Percentiles rank a stretch among this genome's conserved stretches.
Conservation (phyloP, 805 yeast species). For the Candida railenensis region DNA sequence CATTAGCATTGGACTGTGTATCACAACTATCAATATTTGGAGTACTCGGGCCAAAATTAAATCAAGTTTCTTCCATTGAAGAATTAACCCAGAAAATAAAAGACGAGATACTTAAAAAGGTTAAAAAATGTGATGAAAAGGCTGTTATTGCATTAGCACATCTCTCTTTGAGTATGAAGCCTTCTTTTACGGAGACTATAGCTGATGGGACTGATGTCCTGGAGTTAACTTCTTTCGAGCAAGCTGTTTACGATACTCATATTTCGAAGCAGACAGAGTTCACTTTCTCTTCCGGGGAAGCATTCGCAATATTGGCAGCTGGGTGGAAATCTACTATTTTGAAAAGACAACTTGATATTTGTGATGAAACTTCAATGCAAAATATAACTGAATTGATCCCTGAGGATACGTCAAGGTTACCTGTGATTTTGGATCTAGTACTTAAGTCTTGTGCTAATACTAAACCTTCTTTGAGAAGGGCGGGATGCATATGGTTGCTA, state of each 20-base stretch:
- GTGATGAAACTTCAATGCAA: slow-evolving; percentile 21
- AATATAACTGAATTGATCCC: slow-evolving; percentile 14
- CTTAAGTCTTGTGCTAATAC: slow-evolving; percentile 57
- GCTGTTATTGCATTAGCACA: slow-evolving; percentile 58
- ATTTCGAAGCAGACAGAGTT: slow-evolving; percentile 71
- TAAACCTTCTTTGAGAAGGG: slow-evolving; percentile 71
- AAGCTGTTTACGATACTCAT: slow-evolving; percentile 55
- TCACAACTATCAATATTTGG: slow-evolving; percentile 49
- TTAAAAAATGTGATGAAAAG: slow-evolving; percentile 57
- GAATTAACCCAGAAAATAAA: slow-evolving; percentile 9
- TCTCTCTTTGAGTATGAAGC: slow-evolving; percentile 37
- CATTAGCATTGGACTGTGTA: slow-evolving; percentile 35
- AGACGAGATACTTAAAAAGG: slow-evolving; percentile 32
- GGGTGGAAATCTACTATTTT: slow-evolving; percentile 74
- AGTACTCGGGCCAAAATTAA: slow-evolving; percentile 36
- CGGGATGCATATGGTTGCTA: slow-evolving; percentile 83
- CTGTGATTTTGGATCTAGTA: slow-evolving; percentile 45
- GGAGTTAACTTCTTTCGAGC: slow-evolving; percentile 35
- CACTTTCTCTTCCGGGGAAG: slow-evolving; percentile 81
- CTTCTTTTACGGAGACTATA: slow-evolving; percentile 10
- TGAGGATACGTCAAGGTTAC: slow-evolving; percentile 16
- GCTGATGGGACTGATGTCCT: slow-evolving; percentile 8
- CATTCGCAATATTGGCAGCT: slow-evolving; percentile 64
- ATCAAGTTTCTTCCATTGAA: slow-evolving; percentile 1
- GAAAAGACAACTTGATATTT: slow-evolving; percentile 53